Base-by-base conservation (phyloP, 2,329 filamentous ascomycete genomes). In the Ophiocordyceps camponoti-leonardi region DNA sequence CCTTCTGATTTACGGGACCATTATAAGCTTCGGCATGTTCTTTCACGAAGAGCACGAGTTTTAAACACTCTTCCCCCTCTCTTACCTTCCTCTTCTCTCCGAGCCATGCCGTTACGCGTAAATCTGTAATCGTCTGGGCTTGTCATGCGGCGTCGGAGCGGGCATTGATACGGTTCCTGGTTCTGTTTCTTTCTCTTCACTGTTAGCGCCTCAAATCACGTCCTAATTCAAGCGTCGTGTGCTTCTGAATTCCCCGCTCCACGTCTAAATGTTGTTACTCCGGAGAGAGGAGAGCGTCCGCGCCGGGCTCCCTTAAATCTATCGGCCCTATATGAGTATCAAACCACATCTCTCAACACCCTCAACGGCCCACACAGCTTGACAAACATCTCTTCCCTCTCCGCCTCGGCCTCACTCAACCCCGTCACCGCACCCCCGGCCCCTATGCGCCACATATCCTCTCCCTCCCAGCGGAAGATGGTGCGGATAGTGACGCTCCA, bases 21-120 rank as follows among this genome's bases (percentile, higher is more conserved):
- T 98, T 61, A 93, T 98, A 66, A 92, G 84, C 67, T 98, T 98
- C 65, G 82, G 84, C 53, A 84, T 95, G 79, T 98, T 96, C 69
- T 98, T 98, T 72, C 83, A 90, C 61, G 88, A 96, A 65, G 87
- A 96, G 62, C 84, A 94, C 60, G 92, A 96, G 56, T 98, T 96
- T 63, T 96, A 67, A 67, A 56, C 41, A 22, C 22, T 10, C 16
- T 6, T 2, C 12, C 10, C 20, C 16, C 10, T 26, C 35, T 8
- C 7, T 28, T 28, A 2, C 26, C 10, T 11, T 28, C 11, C 26
- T 28, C 26, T 28, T 28, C 26, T 10, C 10, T 11, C 10, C 7
- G 6, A 4, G 26, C 26, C 26, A 28, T 28, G 26, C 26, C 26
- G 26, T 28, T 11, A 28, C 26, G 26, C 26, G 26, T 28, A 28